Base-by-base conservation (phyloP, 345 rosid genomes). In the Eucalyptus caleyi region DNA sequence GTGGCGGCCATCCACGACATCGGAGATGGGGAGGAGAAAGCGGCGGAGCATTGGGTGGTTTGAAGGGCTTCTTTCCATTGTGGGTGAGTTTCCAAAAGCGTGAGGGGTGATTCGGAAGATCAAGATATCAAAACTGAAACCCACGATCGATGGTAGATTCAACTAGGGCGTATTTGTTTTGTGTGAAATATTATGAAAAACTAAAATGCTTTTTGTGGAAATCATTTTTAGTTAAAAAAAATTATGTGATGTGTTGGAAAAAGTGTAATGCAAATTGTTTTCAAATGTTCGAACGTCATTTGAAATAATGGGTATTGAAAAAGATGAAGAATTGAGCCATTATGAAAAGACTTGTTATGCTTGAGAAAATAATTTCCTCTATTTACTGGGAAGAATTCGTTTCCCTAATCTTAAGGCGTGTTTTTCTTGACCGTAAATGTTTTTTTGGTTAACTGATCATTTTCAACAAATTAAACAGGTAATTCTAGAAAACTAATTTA, bases 401-500 rank as follows among this genome's bases (percentile, higher is more conserved):
- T 65, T 65, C 16, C 19, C 72, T 65, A n/a, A 15, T 65, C 4
- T 65, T 30, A 30, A 30, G 9, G 72, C 5, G 1, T 7, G 37
- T 65, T 65, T 65, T 65, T n/a, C 72, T n/a, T n/a, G 37, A 65
- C 8, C 0, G 5, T 30, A n/a, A 65, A n/a, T 14, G 4, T 65
- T n/a, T 65, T 13, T 14, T 16, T 3, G 4, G 0, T n/a, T 6
- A 32, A 14, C 0, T 6, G 4, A 65, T 30, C 3, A 30, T 30
- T 30, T 13, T 62, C 19, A 14, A 1, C 72, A 3, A n/a, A 65
- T 16, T 15, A 13, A 65, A 0, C 18, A n/a, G 37, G 3, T n/a
- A 65, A 62, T 59, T 59, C n/a, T 2, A 5, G 7, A 62, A 62
- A 13, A 30, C 18, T 30, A 8, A 65, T n/a, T 65, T 16, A 3